Conservation (phyloP, 768 basidiomycete genomes). For the Serendipita sp. region DNA sequence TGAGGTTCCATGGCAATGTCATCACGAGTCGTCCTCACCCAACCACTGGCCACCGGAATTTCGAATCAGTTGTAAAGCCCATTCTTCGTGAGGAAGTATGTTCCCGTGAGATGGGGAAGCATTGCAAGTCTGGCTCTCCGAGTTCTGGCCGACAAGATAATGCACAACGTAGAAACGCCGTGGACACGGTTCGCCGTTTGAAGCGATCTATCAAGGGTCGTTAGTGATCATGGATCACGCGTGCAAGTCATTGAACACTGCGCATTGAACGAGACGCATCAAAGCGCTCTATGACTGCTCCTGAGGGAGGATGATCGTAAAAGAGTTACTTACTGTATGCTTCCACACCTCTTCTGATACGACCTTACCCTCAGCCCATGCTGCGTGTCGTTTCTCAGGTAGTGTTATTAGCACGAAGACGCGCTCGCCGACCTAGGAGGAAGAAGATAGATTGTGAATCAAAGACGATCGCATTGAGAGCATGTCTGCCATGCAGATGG, state of each 20-base stretch:
- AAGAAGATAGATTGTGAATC: not conserved
- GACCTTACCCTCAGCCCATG: not conserved
- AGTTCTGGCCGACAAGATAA: conserved; percentile 2
- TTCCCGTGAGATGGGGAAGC: conserved; percentile 4
- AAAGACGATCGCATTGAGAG: not conserved
- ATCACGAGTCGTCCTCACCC: not conserved
- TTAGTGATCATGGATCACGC: conserved; percentile 4
- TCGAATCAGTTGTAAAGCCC: not conserved
- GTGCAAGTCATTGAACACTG: not conserved
- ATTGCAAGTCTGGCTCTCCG: not conserved
- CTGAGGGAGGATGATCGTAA: not conserved
- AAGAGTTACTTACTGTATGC: not conserved
- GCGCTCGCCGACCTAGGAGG: not conserved
- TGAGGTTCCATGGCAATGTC: not conserved
- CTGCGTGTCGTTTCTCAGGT: not conserved
- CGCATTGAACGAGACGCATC: not conserved
- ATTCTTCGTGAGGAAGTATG: conserved; percentile 1
- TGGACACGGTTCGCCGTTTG: conserved; percentile 4
- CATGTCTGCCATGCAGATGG: too few relatives aligned
- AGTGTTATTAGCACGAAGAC: conserved; percentile 2
- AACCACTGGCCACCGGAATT: not conserved
- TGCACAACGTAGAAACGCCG: not conserved
- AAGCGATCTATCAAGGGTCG: conserved; percentile 6
- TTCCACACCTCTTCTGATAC: conserved; percentile 2
- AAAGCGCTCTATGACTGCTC: not conserved